Evolutionary conservation across 306 rosid genomes (phyloP), one percentile per base, ranked within the genome.

Genomic region (Corylus avellana): DNA sequence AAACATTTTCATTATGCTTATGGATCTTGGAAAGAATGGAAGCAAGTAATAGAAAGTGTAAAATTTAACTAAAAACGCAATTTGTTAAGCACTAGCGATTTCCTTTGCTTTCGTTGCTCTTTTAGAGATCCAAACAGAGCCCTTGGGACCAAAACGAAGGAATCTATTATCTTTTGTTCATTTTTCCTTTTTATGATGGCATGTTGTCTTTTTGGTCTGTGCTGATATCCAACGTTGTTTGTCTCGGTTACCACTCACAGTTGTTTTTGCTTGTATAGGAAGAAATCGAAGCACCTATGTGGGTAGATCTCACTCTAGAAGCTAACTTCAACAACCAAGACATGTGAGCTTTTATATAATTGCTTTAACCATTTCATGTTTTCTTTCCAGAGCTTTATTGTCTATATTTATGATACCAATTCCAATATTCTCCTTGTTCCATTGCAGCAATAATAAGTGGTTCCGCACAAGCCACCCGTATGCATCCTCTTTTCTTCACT

Each of bases 231-330:
- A 3, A 29, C 27, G 13, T 48, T 57, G 32, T 37, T 46, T 50
- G 61, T 80, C 20, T 47, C 16, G 47, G 46, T 56, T 25, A 25
- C 22, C 53, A 50, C 51, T 76, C n/a, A 37, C 22, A 61, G 27
- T 18, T 70, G 22, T 25, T 78, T 68, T 74, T 32, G 75, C 69
- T n/a, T 77, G 49, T 76, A 22, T 88, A 90, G 94, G 92, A 92
- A 73, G 89, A 90, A 46, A 86, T 90, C 78, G 97, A 94, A 74
- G 96, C 98, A 59, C 98, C 96, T 50, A 81, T 88, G 96, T 94
- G 98, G 97, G 85, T 77, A 55, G 94, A 94, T 90, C 91, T 94
- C 79, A 73, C 82, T 71, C 57, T 85, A 70, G 94, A 86, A 84
- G 87, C 77, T 72, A 81, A 79, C 3, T 62, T 84, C 78, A 70